Base-by-base conservation (phyloP, 1,139 yeast genomes). In the Kodamaea plutei region DNA sequence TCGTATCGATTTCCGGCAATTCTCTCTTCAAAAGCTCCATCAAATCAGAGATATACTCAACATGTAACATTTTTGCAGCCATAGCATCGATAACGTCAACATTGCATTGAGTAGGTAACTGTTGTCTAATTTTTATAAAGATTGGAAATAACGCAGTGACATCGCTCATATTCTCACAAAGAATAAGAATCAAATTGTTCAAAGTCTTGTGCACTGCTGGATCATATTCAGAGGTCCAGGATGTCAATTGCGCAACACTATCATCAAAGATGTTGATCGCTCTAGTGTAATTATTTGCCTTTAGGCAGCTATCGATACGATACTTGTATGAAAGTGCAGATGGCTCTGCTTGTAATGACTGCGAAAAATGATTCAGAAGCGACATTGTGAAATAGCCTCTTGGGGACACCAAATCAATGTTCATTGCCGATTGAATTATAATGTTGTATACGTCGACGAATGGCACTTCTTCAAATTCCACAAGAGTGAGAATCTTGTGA, bases 1-100 rank as follows among this genome's bases (percentile, higher is more conserved):
- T 61, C 29, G 56, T 57, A n/a, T 61, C 56, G 14, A 75, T 59
- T 19, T 54, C 46, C 2, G 80, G 80, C 2, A 79, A 61, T 49
- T 83, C 89, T 34, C 80, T 62, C 27, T 71, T 66, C 44, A 84
- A 55, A 43, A 80, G 64, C 37, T 70, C 76, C 14, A 78, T 70
- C 2, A 73, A 73, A 48, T 80, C 85, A 3, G 76, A 79, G 5
- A 75, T 67, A 35, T 60, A 67, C 25, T 72, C 70, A 2, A 62
- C 66, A 5, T 59, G 53, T 12, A 81, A 43, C 56, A 79, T 69
- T 45, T 64, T 56, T 9, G 48, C 41, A 11, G 77, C 56, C 43
- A 82, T 48, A 2, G 69, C 67, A 8, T 59, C 63, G 25, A 79
- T 66, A 0, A 82, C 67, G 11, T 64, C 66, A 6, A 51, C 51